Conservation (phyloP, 257 asterid species). For the Solanum chilense region DNA sequence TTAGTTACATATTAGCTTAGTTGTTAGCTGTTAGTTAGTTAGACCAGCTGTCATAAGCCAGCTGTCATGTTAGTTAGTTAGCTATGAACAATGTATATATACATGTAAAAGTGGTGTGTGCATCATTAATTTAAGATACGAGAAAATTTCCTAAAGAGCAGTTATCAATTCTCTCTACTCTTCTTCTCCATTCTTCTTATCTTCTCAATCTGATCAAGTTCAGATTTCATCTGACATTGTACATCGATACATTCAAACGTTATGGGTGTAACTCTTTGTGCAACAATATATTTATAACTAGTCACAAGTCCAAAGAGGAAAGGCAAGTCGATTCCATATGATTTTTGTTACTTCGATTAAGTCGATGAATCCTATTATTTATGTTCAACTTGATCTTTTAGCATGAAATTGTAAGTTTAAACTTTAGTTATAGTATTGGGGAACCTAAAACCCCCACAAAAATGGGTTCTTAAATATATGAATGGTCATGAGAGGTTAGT, state of each 20-base stretch:
- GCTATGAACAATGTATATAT: no score
- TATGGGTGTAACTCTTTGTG: not conserved
- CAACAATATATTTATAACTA: not conserved
- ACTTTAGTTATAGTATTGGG: not conserved
- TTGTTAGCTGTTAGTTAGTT: no score
- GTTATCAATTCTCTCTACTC: no score
- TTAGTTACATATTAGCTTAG: no score
- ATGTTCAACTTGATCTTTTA: no score
- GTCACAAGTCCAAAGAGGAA: not conserved
- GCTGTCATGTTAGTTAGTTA: no score
- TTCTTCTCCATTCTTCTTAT: no score
- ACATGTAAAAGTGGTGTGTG: no score
- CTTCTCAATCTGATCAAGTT: no score
- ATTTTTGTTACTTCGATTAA: not conserved
- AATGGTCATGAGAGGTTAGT: not conserved
- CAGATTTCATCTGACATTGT: not conserved
- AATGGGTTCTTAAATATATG: not conserved
- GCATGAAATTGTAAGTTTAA: not conserved
- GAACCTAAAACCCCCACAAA: not conserved
- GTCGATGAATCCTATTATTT: not conserved
- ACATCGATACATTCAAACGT: not conserved
- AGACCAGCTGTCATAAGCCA: no score
- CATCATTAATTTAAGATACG: no score
- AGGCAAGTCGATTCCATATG: not conserved
- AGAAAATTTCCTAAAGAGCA: no score